Conservation (phyloP, 108 stramenopile species). For the Mediolabrus comicus region DNA sequence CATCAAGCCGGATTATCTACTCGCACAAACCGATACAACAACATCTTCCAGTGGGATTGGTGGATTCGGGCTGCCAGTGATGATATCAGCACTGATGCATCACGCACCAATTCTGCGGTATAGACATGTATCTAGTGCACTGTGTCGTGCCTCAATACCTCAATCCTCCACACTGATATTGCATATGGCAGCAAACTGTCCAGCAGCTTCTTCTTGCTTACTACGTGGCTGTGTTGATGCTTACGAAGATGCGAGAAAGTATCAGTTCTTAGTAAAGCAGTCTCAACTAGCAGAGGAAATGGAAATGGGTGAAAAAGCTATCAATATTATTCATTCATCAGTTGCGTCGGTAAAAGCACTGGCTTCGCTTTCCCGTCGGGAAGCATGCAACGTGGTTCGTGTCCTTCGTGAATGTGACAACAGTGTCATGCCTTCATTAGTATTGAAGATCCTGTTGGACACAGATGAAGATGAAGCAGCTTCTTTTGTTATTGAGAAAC, state of each 20-base stretch:
- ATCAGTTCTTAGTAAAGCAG: not conserved
- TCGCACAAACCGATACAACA: conserved; percentile 20
- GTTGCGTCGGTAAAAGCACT: conserved; percentile 39
- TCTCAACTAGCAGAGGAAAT: not conserved
- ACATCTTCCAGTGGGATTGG: conserved; percentile 26
- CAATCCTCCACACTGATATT: conserved; percentile 50
- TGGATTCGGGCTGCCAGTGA: conserved; percentile 27
- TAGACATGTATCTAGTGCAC: conserved; percentile 68
- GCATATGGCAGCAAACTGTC: conserved; percentile 71
- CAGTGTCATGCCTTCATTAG: conserved; percentile 55
- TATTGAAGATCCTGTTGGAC: conserved; percentile 42
- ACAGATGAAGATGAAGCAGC: conserved; percentile 35
- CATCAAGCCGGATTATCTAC: conserved; percentile 32
- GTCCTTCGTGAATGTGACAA: conserved; percentile 35
- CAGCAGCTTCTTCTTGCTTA: conserved; percentile 53
- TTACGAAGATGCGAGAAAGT: conserved; percentile 32
- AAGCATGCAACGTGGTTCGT: conserved; percentile 41
- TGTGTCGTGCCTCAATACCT: conserved; percentile 71
- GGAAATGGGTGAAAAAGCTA: conserved; percentile 6
- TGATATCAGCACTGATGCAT: conserved; percentile 59
- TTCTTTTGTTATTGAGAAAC: conserved; percentile 42
- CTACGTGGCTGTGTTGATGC: conserved; percentile 70
- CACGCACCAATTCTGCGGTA: conserved; percentile 63
- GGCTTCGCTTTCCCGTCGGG: conserved; percentile 56
- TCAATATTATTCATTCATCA: conserved; percentile 35